These are phyloP conservation scores for Neurospora pannonica DNA, from an alignment of 495 filamentous ascomycete species.

Conservation along the genomic window DNA sequence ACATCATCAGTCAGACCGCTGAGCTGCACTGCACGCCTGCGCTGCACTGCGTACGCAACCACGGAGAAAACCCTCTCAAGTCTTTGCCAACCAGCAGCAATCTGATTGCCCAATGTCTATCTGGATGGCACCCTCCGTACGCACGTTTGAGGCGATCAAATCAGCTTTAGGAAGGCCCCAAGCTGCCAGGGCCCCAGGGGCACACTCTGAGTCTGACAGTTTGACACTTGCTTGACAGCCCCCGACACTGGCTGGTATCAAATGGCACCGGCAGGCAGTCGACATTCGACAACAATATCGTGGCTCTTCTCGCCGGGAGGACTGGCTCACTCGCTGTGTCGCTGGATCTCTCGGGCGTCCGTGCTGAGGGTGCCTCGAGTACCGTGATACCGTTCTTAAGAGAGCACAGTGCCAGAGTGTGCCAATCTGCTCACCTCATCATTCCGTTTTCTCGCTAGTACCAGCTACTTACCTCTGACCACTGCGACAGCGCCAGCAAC, in stretches of 20 bases:
- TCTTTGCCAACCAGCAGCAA: not conserved
- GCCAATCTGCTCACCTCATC: conserved; percentile 8
- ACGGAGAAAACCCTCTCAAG: not conserved
- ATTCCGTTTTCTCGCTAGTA: conserved; percentile 2
- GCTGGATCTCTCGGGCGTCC: not conserved
- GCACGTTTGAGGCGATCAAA: not conserved
- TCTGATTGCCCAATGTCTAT: not conserved
- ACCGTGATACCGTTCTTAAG: not conserved
- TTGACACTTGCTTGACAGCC: not conserved
- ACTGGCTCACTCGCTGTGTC: not conserved
- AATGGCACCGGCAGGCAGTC: not conserved
- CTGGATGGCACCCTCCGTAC: not conserved
- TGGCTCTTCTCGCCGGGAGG: not conserved
- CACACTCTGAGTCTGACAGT: not conserved
- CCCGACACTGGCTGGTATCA: not conserved
- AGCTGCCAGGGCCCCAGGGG: not conserved
- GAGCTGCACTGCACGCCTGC: not conserved
- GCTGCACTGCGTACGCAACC: not conserved
- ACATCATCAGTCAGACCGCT: not conserved
- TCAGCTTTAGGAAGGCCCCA: not conserved
- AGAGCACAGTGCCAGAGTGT: not conserved
- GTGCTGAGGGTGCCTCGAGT: not conserved
- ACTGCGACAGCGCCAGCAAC: not conserved
- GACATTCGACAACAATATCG: not conserved
- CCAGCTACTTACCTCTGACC: not conserved